Evolutionary conservation across 192 early-diverging fungal genomes (phyloP).

Genomic region (Spizellomyces punctatus): DNA sequence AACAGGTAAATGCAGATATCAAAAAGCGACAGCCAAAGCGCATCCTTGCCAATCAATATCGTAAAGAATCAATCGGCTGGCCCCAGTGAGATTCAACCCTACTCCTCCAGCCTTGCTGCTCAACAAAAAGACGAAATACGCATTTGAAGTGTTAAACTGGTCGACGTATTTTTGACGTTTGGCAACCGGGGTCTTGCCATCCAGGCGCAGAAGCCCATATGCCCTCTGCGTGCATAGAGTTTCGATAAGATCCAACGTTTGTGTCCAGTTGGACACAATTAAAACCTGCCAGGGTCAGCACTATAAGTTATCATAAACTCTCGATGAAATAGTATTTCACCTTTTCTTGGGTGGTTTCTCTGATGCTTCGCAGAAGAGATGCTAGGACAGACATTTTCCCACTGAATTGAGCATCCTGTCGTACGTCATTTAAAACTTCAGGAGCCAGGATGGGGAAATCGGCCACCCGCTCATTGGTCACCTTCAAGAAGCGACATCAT

Average conservation of each 20-base stretch:
- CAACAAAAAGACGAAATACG: slow-evolving; percentile 49
- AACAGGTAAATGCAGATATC: background rate
- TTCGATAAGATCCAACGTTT: slow-evolving; percentile 63
- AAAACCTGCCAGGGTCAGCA: slow-evolving; percentile 51
- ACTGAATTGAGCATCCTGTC: background rate
- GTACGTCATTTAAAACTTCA: no score
- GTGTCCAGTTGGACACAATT: slow-evolving; percentile 68
- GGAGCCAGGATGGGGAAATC: no score
- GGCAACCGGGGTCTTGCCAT: slow-evolving; percentile 50
- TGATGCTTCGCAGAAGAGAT: slow-evolving; percentile 22
- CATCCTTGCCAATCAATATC: slow-evolving; percentile 60
- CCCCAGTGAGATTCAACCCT: slow-evolving; percentile 65
- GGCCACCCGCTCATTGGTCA: no score
- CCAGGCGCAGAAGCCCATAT: slow-evolving; percentile 52
- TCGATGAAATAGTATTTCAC: background rate
- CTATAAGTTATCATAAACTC: no score
- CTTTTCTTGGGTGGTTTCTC: slow-evolving; percentile 33
- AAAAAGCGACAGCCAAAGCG: background rate
- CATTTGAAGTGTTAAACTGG: slow-evolving; percentile 38
- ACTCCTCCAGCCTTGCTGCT: slow-evolving; percentile 63
- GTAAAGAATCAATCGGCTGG: slow-evolving; percentile 56
- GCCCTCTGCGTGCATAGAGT: slow-evolving; percentile 35
- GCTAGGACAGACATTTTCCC: slow-evolving; percentile 33
- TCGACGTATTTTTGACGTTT: slow-evolving; percentile 52
- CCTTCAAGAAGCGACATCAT: no score